A percentile compares a stretch with the other conserved stretches of the same genome.
These are phyloP conservation scores for Hypoxylon sp. DNA, from an alignment of 2,329 filamentous ascomycete species.

Conservation along the genomic window DNA sequence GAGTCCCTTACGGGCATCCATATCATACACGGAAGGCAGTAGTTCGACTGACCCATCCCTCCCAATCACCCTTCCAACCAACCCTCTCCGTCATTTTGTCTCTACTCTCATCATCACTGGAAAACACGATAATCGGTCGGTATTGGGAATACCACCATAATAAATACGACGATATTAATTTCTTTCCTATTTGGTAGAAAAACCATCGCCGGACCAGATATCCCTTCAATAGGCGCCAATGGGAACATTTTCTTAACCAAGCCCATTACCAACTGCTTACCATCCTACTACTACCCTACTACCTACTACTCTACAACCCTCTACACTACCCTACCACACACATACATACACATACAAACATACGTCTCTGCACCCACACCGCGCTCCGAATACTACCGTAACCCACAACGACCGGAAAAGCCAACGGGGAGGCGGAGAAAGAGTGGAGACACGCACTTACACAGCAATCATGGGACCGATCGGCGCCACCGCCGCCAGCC, in stretches of 20 bases:
- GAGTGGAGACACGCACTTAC: not conserved
- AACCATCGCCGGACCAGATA: not conserved
- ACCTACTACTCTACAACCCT: not conserved
- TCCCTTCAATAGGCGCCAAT: conserved; percentile 1
- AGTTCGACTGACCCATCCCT: not conserved
- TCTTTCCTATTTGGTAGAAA: not conserved
- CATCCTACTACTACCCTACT: not conserved
- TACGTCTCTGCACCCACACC: not conserved
- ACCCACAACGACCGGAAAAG: not conserved
- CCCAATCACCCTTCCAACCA: not conserved
- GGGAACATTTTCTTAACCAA: not conserved
- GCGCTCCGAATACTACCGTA: not conserved
- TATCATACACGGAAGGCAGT: too few relatives aligned
- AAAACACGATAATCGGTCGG: not conserved
- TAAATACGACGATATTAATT: not conserved
- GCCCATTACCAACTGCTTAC: not conserved
- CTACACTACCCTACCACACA: not conserved
- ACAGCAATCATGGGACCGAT: not conserved
- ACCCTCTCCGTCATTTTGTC: not conserved
- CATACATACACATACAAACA: too few relatives aligned
- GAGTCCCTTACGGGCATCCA: not conserved
- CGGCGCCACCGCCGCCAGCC: too few relatives aligned
- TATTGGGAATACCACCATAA: not conserved
- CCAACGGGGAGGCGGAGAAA: not conserved
- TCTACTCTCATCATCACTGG: not conserved